phyloP scores from a whole-genome alignment of 257 asterid genomes.

The Eucommia ulmoides region DNA sequence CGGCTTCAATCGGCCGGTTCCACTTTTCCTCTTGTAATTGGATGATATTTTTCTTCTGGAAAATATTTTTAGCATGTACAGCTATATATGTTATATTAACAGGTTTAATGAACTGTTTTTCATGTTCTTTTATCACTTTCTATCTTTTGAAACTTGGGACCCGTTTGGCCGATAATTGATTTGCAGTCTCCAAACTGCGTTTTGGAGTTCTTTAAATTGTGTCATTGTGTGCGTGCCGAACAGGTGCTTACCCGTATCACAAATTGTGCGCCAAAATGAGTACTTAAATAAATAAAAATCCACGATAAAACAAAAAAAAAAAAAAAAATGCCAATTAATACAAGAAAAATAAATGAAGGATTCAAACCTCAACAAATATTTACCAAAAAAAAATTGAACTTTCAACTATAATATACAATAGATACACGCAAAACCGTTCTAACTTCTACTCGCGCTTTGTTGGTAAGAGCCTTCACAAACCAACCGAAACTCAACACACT shows the following conservation, averaged over 20 bases:
- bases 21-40: slow-evolving; percentile 15
- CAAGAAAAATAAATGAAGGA: too few species aligned
- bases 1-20: slow-evolving; percentile 17
- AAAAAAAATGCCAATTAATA: neutral
- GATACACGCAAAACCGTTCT: neutral
- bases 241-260: neutral
- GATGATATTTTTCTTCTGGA: neutral
- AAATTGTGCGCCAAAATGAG: neutral
- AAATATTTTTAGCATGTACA: neutral
- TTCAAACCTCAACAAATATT: neutral
- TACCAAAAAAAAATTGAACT: neutral
- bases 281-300: too few species aligned
- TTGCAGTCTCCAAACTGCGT: neutral
- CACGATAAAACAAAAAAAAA: neutral
- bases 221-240: neutral
- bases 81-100: neutral
- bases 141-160: too few species aligned
- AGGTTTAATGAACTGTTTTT: neutral
- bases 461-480: too few species aligned
- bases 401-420: neutral
- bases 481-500: too few species aligned
- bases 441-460: neutral
- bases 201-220: neutral
- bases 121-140: too few species aligned
- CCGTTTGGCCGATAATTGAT: neutral